phyloP scores from a whole-genome alignment of 2,329 filamentous ascomycete species.

The Stemphylium vesicarium region DNA sequence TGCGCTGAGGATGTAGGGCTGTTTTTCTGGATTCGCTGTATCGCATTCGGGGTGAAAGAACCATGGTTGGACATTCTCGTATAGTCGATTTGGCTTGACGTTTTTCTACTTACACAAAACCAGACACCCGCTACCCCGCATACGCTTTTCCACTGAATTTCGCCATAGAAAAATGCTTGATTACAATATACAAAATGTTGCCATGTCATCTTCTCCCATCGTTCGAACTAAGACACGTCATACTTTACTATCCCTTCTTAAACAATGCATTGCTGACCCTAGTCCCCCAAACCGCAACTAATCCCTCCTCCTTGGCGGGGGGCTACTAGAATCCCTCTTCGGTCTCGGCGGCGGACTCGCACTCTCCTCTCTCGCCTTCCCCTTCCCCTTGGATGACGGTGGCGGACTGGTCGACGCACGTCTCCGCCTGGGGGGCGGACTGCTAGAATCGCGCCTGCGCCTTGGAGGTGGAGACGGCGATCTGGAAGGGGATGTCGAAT shows the following conservation, averaged over 20 bases:
- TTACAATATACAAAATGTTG: neutral
- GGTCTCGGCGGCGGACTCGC: constrained; percentile 1
- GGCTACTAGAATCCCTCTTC: constrained; percentile 9
- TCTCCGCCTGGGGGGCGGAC: neutral
- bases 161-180: neutral
- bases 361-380: constrained; percentile 2
- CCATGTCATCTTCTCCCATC: neutral
- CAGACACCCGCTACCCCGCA: too few relatives aligned
- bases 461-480: constrained; percentile 4
- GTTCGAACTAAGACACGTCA: neutral
- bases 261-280: too few relatives aligned
- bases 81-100: too few relatives aligned
- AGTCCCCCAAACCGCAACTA: neutral
- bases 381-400: neutral
- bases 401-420: constrained; percentile 4
- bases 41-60: too few relatives aligned
- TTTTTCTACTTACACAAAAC: too few relatives aligned
- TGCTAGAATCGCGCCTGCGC: constrained; percentile 11
- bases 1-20: too few relatives aligned
- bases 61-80: too few relatives aligned
- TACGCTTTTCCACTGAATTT: neutral
- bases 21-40: too few relatives aligned
- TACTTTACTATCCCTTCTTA: neutral
- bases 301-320: constrained; percentile 7
- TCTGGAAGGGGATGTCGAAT: constrained; percentile 1